Evolutionary conservation across 371 early-diverging fungal genomes (phyloP), one percentile per base, ranked within the genome.

Genomic region (Mortierella sp.): DNA sequence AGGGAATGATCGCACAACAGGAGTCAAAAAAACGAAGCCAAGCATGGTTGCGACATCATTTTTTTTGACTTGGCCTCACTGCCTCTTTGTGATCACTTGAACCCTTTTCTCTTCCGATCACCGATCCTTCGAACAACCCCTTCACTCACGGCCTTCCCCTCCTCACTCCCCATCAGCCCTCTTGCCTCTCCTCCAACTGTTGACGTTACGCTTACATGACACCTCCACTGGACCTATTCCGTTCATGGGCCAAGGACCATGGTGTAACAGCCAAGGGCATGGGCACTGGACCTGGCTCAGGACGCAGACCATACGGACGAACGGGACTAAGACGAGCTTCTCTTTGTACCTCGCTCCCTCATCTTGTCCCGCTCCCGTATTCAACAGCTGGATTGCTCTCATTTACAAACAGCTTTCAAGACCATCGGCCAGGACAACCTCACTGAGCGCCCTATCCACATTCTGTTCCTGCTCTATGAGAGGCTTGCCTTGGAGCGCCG

Each of bases 381-480:
- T 42, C 23, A 61, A 10, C 21, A 30, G 6, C 16, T 64, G n/a
- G 9, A 48, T 3, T 51, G 57, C 12, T 8, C 21, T 14, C 21
- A 28, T 16, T 28, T 74, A 1, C 56, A 56, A 21, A 39, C n/a
- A 26, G 53, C 74, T 23, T 47, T 68, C 21, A 43, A 42, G 26
- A 24, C 45, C 31, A 34, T 74, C 12, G 60, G 57, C 18, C 23
- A 13, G 1, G 53, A 64, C 9, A 49, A 58, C 14, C 16, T 74
- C 34, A 61, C 68, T 8, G 74, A 74, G 45, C 60, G 74, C n/a
- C 56, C 68, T 19, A 57, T 61, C 8, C 38, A 68, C 19, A n/a
- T 74, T 13, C 47, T 74, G 12, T 74, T 74, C 28, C 27, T 74
- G 28, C 54, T 71, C 5, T 65, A 52, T n/a, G 57, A 57, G 23